Conservation (phyloP, 2,329 filamentous ascomycete genomes). For the Aspergillus sp. region DNA sequence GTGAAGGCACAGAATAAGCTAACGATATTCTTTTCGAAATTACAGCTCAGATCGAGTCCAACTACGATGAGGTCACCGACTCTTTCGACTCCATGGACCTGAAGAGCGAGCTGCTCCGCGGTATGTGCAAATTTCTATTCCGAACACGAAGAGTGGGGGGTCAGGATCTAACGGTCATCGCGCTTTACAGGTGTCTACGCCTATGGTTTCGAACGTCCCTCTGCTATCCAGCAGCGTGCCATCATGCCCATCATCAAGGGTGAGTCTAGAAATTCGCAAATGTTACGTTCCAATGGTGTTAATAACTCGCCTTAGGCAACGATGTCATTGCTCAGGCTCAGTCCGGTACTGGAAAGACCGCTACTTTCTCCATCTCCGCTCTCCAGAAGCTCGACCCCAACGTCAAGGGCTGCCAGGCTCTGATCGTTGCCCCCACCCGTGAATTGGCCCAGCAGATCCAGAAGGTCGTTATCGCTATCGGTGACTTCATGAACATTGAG, state of each 20-base stretch:
- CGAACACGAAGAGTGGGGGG: conserved; percentile 30
- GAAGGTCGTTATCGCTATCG: conserved; percentile 97
- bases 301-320: conserved; percentile 65
- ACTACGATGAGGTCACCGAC: conserved; percentile 99
- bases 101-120: conserved; percentile 95
- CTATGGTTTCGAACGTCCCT: conserved; percentile 99
- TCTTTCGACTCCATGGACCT: conserved; percentile 98
- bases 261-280: conserved; percentile 52
- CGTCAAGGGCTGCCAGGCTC: conserved; percentile 95
- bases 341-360: conserved; percentile 99
- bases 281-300: conserved; percentile 17
- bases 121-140: conserved; percentile 54
- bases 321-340: conserved; percentile 99
- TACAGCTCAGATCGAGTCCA: conserved; percentile 98
- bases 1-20: conserved; percentile 20
- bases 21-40: conserved; percentile 4
- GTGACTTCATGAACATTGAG: conserved; percentile 99
- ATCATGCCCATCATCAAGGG: conserved; percentile 99
- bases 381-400: conserved; percentile 97
- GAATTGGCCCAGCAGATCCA: conserved; percentile 99
- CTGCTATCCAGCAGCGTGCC: conserved; percentile 99
- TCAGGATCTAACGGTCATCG: conserved; percentile 30
- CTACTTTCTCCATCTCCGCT: conserved; percentile 98
- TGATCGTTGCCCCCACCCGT: conserved; percentile 96
- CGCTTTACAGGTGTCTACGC: conserved; percentile 78